Base-by-base conservation (phyloP, 495 filamentous ascomycete species). In the Oidiodendron maius region DNA sequence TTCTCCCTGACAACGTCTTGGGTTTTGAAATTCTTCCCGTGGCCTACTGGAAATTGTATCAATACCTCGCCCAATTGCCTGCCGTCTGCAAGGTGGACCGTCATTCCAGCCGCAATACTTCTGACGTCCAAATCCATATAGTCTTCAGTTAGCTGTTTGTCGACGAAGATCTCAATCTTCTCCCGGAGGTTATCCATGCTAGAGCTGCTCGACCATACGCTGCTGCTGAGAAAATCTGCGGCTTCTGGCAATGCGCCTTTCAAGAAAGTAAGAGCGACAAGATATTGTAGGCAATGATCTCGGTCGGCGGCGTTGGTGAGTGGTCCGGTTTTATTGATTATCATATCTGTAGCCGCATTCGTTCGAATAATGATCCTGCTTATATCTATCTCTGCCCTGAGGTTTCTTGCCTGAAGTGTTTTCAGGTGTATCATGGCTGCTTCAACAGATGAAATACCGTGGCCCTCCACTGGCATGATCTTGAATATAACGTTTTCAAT, bases 401-500 rank as follows among this genome's bases (percentile, higher is more conserved):
- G 89, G 68, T 86, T 68, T 9, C 75, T 73, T 59, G 3, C 9
- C 10, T 86, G 83, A 18, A 97, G 81, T 65, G 88, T 80, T 59
- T 75, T 71, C 70, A 91, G 78, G 61, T 96, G 80, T 61, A 80
- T 84, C 73, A 94, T 74, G 4, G 91, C 91, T 13, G 87, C 87
- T 70, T 97, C 91, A 50, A 96, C 89, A 56, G 91, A 91, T 17
- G 91, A 96, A 68, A 96, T 91, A 10, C 91, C 96, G 75, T 97
- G 91, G 78, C 96, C 96, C 63, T 97, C 91, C 52, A 91, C 91
- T 57, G 46, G 35, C 28, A 49, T 25, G 90, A 97, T 30, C 77
- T 97, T 97, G 78, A 97, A 96, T 40, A 97, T 84, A 28, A 96
- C 86, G 64, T 96, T 96, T 78, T 97, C 91, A 91, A 97, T 96